Percentiles rank a stretch among this genome's conserved stretches.
phyloP scores from a whole-genome alignment of 2,329 filamentous ascomycete genomes.

The Fusarium sp. region DNA sequence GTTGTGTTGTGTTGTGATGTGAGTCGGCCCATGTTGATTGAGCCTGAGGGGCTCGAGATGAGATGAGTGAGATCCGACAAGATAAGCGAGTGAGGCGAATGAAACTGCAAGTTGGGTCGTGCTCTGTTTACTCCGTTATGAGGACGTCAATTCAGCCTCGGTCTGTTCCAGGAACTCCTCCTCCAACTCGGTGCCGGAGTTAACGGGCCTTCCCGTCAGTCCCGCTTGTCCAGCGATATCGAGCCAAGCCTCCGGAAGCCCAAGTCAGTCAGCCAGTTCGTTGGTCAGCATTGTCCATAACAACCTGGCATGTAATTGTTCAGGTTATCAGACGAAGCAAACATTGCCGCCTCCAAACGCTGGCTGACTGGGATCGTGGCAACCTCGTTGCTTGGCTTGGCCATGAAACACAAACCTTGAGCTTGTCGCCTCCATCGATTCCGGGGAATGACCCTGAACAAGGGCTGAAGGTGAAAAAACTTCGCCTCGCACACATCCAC shows the following conservation, averaged over 20 bases:
- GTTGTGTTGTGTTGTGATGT: neutral
- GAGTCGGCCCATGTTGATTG: slow-evolving; percentile 26
- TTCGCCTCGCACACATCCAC: slow-evolving; percentile 12
- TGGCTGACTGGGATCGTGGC: neutral
- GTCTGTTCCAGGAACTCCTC: neutral
- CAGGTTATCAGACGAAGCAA: slow-evolving; percentile 3
- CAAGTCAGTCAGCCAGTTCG: neutral
- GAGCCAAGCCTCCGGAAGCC: slow-evolving; percentile 1
- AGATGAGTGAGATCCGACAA: slow-evolving; percentile 3
- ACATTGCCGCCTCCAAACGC: slow-evolving; percentile 2
- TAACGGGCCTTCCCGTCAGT: slow-evolving; percentile 6
- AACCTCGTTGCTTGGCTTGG: neutral
- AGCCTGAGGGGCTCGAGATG: slow-evolving; percentile 1
- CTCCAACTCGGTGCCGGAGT: neutral
- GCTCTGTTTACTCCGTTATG: no score
- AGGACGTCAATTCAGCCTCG: neutral
- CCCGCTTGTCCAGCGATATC: slow-evolving; percentile 1
- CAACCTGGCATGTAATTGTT: neutral
- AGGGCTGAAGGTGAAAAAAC: slow-evolving; percentile 14
- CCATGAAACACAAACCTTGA: neutral
- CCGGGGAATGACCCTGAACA: slow-evolving; percentile 6
- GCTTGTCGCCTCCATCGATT: slow-evolving; percentile 14
- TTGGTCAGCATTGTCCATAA: neutral
- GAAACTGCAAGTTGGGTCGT: slow-evolving; percentile 3
- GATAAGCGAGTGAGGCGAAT: slow-evolving; percentile 36